Conservation (phyloP, 169 alveolate genomes). For the Plasmodium adleri region DNA sequence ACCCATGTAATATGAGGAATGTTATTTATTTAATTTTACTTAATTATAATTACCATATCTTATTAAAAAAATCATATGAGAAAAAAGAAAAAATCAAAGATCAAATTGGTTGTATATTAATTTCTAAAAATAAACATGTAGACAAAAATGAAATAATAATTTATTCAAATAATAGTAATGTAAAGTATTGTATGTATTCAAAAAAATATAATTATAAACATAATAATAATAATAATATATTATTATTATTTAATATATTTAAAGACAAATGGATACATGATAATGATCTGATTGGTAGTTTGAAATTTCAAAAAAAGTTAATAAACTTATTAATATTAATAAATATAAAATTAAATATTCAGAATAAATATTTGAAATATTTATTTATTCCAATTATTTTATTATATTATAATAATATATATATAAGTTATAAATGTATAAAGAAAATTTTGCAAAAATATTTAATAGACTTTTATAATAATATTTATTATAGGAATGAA, state of each 20-base stretch:
- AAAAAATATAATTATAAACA: neutral
- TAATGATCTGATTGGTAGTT: conserved; percentile 46
- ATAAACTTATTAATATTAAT: neutral
- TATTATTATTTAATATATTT: neutral
- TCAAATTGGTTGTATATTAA: neutral
- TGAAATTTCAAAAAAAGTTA: conserved; percentile 16
- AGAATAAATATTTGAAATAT: conserved; percentile 24
- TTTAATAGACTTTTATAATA: conserved; percentile 29
- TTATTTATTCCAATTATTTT: conserved; percentile 34
- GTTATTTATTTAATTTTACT: conserved; percentile 29
- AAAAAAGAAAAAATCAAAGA: conserved; percentile 25
- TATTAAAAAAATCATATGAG: conserved; percentile 21
- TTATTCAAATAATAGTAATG: conserved; percentile 2
- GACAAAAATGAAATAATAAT: neutral
- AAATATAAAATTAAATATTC: conserved; percentile 20
- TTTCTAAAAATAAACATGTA: neutral
- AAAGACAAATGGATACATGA: neutral
- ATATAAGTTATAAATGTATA: conserved; percentile 47
- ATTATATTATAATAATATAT: conserved; percentile 34
- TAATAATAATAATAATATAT: neutral
- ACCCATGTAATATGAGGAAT: conserved; percentile 19
- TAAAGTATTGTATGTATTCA: neutral
- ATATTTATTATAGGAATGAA: conserved; percentile 13
- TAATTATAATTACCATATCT: conserved; percentile 6
- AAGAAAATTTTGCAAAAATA: conserved; percentile 36